phyloP scores from a whole-genome alignment of 148 eudicot genomes.

The Camellia lanceoleosa region DNA sequence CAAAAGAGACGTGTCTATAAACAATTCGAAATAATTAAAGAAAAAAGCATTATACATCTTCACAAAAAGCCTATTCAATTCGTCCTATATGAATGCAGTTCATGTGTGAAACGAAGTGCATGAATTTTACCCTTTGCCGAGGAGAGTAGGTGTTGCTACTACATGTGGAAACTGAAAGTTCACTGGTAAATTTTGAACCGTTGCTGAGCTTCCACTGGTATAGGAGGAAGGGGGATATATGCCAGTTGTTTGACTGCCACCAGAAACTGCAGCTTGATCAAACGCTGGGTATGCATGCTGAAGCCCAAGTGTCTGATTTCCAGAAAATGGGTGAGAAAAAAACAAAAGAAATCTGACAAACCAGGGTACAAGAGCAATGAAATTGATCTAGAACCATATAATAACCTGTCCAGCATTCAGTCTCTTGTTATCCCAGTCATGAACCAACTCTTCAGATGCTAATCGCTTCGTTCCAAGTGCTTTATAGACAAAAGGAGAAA shows the following conservation, averaged over 20 bases:
- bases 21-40: neutral
- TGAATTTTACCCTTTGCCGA: constrained; percentile 62
- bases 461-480: too few relatives aligned
- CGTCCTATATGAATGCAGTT: constrained; percentile 2
- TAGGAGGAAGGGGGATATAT: constrained; percentile 33
- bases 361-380: neutral
- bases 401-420: constrained; percentile 66
- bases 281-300: constrained; percentile 42
- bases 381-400: constrained; percentile 9
- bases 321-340: constrained; percentile 6
- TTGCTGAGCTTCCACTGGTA: constrained; percentile 34
- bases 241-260: constrained; percentile 32
- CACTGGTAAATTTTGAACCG: constrained; percentile 38
- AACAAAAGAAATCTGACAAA: neutral
- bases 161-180: constrained; percentile 38
- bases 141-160: constrained; percentile 38
- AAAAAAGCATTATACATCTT: neutral
- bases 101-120: neutral
- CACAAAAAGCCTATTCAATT: neutral
- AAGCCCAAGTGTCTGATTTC: constrained; percentile 27
- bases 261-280: constrained; percentile 29
- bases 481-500: too few relatives aligned
- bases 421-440: constrained; percentile 35
- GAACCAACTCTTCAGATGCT: too few relatives aligned
- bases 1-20: neutral